Base-by-base conservation (phyloP, 2,329 filamentous ascomycete species). In the Fusarium begoniae region DNA sequence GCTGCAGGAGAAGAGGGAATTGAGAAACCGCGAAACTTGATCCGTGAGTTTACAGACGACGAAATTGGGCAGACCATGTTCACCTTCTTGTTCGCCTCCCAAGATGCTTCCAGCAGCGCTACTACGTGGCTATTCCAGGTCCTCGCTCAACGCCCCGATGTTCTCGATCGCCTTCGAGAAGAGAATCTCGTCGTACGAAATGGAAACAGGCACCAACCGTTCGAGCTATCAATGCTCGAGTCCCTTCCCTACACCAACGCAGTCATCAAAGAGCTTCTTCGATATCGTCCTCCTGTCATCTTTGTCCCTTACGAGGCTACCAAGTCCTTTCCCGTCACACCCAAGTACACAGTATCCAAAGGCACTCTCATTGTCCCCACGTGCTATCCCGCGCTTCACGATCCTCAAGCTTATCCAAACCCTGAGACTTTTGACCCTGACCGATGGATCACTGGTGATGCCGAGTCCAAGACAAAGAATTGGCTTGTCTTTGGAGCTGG, bases 401-500 rank as follows among this genome's bases (percentile, higher is more conserved):
- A 88, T 66, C 84, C 86, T 1, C 79, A 84, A 15, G 84, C 77
- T 0, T 88, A 88, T 61, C 83, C 85, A 0, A 79, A 85, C 28
- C 86, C 87, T 0, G 82, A 87, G 15, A 74, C 78, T 0, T 88
- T 88, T 38, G 82, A 88, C 44, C 87, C 87, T 0, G 86, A 88
- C 6, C 82, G 87, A 28, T 89, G 87, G 86, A 86, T 88, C 37
- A 81, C 85, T 0, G 87, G 87, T 0, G 84, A 88, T 61, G 86
- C 87, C 5, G 85, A 84, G 70, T 79, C 81, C 14, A 85, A 88
- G 76, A 86, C 83, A 0, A 87, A 86, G 75, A 88, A 88, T 59
- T 89, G 86, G 86, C 81, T 89, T 4, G 87, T 89, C 0, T 89
- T 89, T 72, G 87, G 87, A 4, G 81, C 86, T 0, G 87, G 87